Percentiles rank a stretch among this genome's conserved stretches.
phyloP scores from a whole-genome alignment of 2,329 filamentous ascomycete genomes.

The Mycosphaerelloides madeirae region DNA sequence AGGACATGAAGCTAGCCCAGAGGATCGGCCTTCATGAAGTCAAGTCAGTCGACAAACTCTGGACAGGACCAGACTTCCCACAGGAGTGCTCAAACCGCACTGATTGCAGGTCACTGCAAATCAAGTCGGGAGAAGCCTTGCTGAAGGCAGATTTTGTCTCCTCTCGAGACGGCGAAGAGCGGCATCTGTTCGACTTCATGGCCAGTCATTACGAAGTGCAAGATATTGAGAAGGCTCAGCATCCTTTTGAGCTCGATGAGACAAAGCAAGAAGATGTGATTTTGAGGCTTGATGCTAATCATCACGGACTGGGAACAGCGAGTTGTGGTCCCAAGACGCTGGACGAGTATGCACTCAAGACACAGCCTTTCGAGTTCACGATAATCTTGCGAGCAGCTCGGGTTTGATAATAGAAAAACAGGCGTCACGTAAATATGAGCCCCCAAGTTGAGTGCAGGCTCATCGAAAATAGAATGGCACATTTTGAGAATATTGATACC shows the following conservation, averaged over 20 bases:
- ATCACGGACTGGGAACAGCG: conserved; percentile 57
- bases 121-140: conserved; percentile 14
- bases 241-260: conserved; percentile 57
- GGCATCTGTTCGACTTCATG: conserved; percentile 45
- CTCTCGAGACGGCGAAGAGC: conserved; percentile 4
- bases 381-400: too few species aligned
- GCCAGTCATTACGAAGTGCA: conserved; percentile 51
- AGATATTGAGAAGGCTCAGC: conserved; percentile 54
- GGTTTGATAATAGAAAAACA: too few species aligned
- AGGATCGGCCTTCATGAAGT: conserved; percentile 38
- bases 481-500: too few species aligned
- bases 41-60: conserved; percentile 46
- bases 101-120: conserved; percentile 54
- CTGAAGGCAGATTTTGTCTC: conserved; percentile 31
- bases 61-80: conserved; percentile 60
- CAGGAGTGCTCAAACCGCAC: conserved; percentile 64
- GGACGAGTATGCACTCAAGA: conserved; percentile 36
- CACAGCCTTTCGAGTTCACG: too few species aligned
- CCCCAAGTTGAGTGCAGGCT: too few species aligned
- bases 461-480: too few species aligned
- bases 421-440: too few species aligned
- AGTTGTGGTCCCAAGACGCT: conserved; percentile 55
- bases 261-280: conserved; percentile 54
- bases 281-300: conserved; percentile 56
- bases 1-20: conserved; percentile 60